A percentile compares a stretch with the other conserved stretches of the same genome.
These are phyloP conservation scores for Panellus pusillus DNA, from an alignment of 768 basidiomycete genomes.

Conservation along the genomic window DNA sequence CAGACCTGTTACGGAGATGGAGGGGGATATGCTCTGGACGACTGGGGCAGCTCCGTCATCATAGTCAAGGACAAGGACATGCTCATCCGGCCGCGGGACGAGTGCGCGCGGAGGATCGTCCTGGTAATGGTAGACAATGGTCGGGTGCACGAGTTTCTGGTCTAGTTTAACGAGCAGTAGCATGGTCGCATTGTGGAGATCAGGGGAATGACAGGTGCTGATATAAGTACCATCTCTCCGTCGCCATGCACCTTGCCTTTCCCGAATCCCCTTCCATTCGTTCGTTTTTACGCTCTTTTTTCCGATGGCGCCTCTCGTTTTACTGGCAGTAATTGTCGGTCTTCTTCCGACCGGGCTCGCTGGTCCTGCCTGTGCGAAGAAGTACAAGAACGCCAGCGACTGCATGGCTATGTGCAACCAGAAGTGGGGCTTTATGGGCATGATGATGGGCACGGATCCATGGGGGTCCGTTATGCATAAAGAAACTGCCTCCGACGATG, in stretches of 20 bases:
- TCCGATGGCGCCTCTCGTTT: conserved; percentile 40
- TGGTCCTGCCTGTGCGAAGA: conserved; percentile 47
- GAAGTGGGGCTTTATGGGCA: conserved; percentile 49
- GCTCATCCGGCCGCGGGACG: conserved; percentile 63
- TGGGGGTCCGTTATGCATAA: conserved; percentile 56
- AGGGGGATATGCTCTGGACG: conserved; percentile 51
- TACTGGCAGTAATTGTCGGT: conserved; percentile 34
- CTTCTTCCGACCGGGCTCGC: conserved; percentile 40
- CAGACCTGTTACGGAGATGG: conserved; percentile 52
- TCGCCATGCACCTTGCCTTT: background rate
- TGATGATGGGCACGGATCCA: conserved; percentile 51
- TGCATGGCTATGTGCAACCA: conserved; percentile 41
- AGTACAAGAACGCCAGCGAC: conserved; percentile 33
- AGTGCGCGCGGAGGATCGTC: conserved; percentile 74
- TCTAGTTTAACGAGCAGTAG: conserved; percentile 68
- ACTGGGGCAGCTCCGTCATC: conserved; percentile 45
- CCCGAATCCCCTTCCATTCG: conserved; percentile 20
- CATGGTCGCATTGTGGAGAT: conserved; percentile 40
- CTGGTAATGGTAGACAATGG: conserved; percentile 78
- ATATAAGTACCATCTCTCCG: background rate
- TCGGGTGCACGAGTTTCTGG: conserved; percentile 62
- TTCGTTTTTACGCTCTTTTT: conserved; percentile 21
- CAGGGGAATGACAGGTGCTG: background rate
- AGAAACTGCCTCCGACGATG: conserved; percentile 26
- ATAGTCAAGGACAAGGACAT: conserved; percentile 73